Percentiles rank a stretch among this genome's conserved stretches.
phyloP scores from a whole-genome alignment of 768 basidiomycete species.

The Phaeotremella fagi region DNA sequence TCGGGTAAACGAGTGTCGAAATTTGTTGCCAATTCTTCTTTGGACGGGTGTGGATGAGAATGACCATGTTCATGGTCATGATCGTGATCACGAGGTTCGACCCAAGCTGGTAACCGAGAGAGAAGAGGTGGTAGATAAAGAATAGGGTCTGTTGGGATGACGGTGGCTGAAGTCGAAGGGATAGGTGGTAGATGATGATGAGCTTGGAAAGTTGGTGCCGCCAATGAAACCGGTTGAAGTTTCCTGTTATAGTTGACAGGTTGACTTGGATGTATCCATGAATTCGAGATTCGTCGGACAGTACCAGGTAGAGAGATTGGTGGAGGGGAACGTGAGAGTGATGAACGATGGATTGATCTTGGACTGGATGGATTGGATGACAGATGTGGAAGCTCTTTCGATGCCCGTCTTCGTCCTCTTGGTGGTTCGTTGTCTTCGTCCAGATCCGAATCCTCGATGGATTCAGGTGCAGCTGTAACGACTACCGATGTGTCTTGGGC shows the following conservation, averaged over 20 bases:
- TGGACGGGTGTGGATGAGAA: neutral
- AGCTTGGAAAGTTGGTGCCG: constrained; percentile 8
- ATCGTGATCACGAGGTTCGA: constrained; percentile 1
- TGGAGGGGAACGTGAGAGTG: neutral
- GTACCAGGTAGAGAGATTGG: neutral
- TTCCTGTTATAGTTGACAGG: neutral
- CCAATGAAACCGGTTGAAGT: neutral
- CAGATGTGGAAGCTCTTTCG: neutral
- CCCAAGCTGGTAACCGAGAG: constrained; percentile 56
- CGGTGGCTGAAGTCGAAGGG: neutral
- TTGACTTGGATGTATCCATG: neutral
- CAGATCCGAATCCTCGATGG: neutral
- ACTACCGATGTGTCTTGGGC: neutral
- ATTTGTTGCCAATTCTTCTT: constrained; percentile 43
- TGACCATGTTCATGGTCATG: constrained; percentile 3
- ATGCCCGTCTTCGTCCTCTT: neutral
- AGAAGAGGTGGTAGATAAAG: constrained; percentile 81
- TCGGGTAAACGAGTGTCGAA: constrained; percentile 74
- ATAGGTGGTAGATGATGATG: constrained; percentile 32
- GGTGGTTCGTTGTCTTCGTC: constrained; percentile 1
- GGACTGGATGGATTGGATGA: neutral
- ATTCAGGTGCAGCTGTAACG: neutral
- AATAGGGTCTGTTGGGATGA: constrained; percentile 47
- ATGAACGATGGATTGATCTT: neutral
- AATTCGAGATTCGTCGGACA: neutral